These are phyloP conservation scores for Quercus cerris DNA, from an alignment of 306 rosid genomes.

Conservation along the genomic window DNA sequence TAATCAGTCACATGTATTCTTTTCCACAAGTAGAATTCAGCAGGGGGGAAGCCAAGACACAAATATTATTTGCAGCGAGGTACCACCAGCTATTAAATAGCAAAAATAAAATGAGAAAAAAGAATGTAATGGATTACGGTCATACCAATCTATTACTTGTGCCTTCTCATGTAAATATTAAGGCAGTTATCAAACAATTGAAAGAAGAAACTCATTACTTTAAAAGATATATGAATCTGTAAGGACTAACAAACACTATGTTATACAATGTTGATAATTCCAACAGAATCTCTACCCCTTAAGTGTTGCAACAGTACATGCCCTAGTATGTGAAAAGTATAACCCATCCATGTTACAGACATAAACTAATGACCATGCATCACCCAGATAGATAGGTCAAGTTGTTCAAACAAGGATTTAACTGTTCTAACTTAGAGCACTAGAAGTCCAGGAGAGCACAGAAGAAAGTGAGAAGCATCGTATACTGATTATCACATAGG, in stretches of 20 bases:
- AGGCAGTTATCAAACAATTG: background rate
- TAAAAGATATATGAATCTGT: background rate
- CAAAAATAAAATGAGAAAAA: slow-evolving; percentile 1
- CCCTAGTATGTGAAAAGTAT: too few species aligned
- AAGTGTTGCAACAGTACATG: too few species aligned
- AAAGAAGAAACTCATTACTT: background rate
- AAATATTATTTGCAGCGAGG: background rate
- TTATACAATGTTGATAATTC: background rate
- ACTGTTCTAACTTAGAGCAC: background rate
- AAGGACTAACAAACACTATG: background rate
- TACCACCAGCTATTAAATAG: background rate
- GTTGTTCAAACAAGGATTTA: background rate
- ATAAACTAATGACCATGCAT: too few species aligned
- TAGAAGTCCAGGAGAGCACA: background rate
- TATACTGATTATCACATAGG: background rate
- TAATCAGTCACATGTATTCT: too few species aligned
- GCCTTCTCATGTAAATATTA: background rate
- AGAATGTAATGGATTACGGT: background rate
- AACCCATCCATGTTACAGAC: too few species aligned
- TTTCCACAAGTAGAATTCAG: background rate
- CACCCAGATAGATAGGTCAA: too few species aligned
- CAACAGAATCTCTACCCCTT: too few species aligned
- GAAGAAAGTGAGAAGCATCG: too few species aligned
- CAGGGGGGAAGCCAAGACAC: background rate
- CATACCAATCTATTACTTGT: background rate